Evolutionary conservation across 805 yeast species (phyloP), one percentile per base, ranked within the genome.

Genomic region (Barnettozyma botsteinii): DNA sequence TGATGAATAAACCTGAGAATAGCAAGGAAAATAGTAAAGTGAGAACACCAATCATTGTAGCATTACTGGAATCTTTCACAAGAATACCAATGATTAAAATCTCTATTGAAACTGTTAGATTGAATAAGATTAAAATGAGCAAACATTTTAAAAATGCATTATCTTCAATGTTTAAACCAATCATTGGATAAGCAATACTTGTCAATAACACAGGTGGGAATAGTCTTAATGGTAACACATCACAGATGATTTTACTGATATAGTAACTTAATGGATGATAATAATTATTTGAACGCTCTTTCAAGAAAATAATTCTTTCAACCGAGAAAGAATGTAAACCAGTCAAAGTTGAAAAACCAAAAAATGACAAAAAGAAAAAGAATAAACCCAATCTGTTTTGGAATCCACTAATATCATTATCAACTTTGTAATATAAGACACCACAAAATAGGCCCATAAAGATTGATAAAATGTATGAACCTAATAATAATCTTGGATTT

Each of bases 241-340:
- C 98, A 66, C 96, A 85, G 3, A 88, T 44, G 27, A 93, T 81
- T 57, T 93, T 93, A 50, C 95, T 82, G 33, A 78, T 52, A 56
- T 85, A 93, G 60, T 89, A 93, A 44, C 95, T 81, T 39, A 81
- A 58, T 13, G 98, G 95, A 44, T 79, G 79, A 62, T 93, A 93
- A 60, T 93, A 93, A 50, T 91, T 91, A 58, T 93, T 93, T 6
- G 98, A 88, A 41, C 98, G 73, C 62, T 93, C 98, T 40, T 96
- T 76, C 43, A 93, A 74, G 56, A 91, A 93, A 14, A 91, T 86
- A 33, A 88, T 77, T 51, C 98, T 72, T 59, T 93, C 98, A 38
- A 77, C 72, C 0, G 95, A 79, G 60, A 93, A 93, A 4, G 96
- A 77, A 49, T 88, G 91, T 39, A 93, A 67, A 0, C 97, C 94